Base-by-base conservation (phyloP, 108 stramenopile genomes). In the Chaetoceros tenuissimus region DNA sequence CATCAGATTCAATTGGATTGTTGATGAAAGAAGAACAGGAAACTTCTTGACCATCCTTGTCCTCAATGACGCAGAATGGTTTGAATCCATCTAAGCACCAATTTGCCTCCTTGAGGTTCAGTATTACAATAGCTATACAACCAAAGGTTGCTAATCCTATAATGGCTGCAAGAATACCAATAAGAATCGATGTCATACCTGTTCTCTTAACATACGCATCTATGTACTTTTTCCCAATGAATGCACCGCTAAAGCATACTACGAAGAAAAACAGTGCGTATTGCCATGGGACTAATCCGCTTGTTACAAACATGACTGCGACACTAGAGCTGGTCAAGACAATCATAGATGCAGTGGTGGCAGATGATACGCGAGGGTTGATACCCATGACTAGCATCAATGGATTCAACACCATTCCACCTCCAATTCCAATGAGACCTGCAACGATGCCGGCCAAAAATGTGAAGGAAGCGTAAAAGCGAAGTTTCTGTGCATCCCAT, bases 351-450 rank as follows among this genome's bases (percentile, higher is more conserved):
- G 82, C 82, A 17, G 72, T 80, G 7, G 86, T 87, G 23, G 86
- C 80, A 34, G 72, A 74, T 3, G 78, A 77, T 1, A 87, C 86
- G 20, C 67, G 55, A 10, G 86, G 86, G 55, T 87, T 49, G 27
- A 87, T 64, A 23, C 82, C 80, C 80, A 81, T 81, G 24, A 75
- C 71, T 3, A 87, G 48, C 80, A 87, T 81, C 18, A 87, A 55
- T 3, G 86, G 86, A 13, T 78, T 80, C 22, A 80, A 31, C 3
- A 87, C 75, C 78, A 83, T 87, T n/a, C 82, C 86, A 18, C 86
- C 86, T 24, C 86, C 86, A 55, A 87, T 79, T 23, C 86, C 86
- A 62, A 87, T 77, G 24, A 87, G 31, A 44, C 80, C 82, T 20
- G 80, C 86, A 29, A 84, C 73, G 49, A 81, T 53, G 7, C 86